Evolutionary conservation across 495 filamentous ascomycete genomes (phyloP).

Genomic region (Parathielavia hyrcaniae): DNA sequence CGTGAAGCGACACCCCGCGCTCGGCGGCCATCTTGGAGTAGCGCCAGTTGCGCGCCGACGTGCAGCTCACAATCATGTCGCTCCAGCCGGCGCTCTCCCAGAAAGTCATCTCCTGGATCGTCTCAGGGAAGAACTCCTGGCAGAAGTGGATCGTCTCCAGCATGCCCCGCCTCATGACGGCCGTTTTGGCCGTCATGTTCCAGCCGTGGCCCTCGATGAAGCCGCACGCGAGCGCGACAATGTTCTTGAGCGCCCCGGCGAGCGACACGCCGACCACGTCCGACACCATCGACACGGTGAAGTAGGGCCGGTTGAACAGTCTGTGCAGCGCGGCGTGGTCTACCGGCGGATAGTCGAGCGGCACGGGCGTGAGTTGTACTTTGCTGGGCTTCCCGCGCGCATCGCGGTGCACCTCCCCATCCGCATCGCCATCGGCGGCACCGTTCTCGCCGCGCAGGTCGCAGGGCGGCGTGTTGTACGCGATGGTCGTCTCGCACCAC

Average conservation of each 20-base stretch:
- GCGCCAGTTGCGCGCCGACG: conserved; percentile 84
- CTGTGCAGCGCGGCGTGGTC: conserved; percentile 70
- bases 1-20: conserved; percentile 68
- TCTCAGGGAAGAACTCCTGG: conserved; percentile 79
- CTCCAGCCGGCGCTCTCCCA: conserved; percentile 94
- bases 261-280: conserved; percentile 96
- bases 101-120: conserved; percentile 74
- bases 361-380: conserved; percentile 64
- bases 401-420: conserved; percentile 58
- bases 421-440: conserved; percentile 22
- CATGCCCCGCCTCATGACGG: conserved; percentile 91
- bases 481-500: conserved; percentile 93
- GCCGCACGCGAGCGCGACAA: conserved; percentile 89
- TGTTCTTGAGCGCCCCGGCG: conserved; percentile 93
- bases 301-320: conserved; percentile 95
- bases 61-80: conserved; percentile 91
- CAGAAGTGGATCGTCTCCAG: conserved; percentile 95
- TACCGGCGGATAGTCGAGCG: conserved; percentile 71
- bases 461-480: conserved; percentile 87
- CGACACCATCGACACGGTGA: conserved; percentile 85
- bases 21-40: conserved; percentile 86
- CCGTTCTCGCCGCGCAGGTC: conserved; percentile 39
- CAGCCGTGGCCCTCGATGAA: conserved; percentile 94
- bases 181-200: conserved; percentile 97
- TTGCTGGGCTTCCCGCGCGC: conserved; percentile 54